These are phyloP conservation scores for Ampelocalamus luodianensis DNA, from an alignment of 176 grass and related monocot genomes.

Conservation along the genomic window DNA sequence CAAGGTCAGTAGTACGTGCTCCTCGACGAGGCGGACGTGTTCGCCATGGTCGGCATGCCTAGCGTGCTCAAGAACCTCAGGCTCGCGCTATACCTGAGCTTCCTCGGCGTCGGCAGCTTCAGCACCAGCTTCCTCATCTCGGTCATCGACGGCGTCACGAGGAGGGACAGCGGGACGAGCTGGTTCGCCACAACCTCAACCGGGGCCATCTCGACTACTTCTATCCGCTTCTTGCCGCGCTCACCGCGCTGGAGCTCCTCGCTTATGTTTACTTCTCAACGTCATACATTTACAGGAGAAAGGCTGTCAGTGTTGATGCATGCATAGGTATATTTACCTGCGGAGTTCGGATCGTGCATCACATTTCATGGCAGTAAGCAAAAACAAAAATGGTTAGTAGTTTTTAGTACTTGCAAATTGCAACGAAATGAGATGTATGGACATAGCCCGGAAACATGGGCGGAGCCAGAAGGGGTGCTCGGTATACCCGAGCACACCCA, in stretches of 20 bases:
- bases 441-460: no score
- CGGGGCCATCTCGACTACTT: conserved; percentile 70
- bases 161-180: conserved; percentile 38
- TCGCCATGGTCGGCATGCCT: conserved; percentile 64
- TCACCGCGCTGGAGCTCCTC: conserved; percentile 44
- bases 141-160: conserved; percentile 41
- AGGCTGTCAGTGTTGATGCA: background rate
- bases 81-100: conserved; percentile 58
- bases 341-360: background rate
- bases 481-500: no score
- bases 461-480: no score
- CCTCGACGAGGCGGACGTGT: conserved; percentile 59
- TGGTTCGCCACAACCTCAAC: conserved; percentile 67
- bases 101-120: conserved; percentile 59
- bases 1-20: conserved; percentile 60
- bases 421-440: no score
- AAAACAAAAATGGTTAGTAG: background rate
- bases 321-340: background rate
- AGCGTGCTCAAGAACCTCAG: conserved; percentile 60
- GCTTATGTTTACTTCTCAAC: conserved; percentile 45
- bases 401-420: no score
- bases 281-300: conserved; percentile 48
- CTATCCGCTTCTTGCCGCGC: conserved; percentile 56
- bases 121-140: conserved; percentile 59
- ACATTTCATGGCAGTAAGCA: no score